A percentile compares a stretch with the other conserved stretches of the same genome.
Evolutionary conservation across 805 yeast genomes (phyloP).

Genomic region (Candida caryicola): DNA sequence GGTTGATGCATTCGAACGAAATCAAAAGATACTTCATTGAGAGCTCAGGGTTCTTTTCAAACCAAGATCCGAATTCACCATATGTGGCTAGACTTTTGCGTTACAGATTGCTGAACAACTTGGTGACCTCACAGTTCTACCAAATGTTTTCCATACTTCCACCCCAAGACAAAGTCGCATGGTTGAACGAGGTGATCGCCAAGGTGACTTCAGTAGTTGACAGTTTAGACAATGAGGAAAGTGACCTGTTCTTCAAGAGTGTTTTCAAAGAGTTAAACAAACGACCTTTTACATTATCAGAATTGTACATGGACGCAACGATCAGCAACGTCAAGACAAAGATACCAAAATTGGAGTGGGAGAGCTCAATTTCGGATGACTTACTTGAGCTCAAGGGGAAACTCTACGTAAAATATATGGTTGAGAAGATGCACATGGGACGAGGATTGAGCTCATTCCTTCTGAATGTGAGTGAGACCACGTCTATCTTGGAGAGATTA

Average conservation of each 20-base stretch:
- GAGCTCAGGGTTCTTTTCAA: conserved; percentile 7
- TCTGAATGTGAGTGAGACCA: conserved; percentile 4
- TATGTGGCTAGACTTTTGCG: not conserved
- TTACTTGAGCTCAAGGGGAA: conserved; percentile 4
- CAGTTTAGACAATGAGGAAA: conserved; percentile 11
- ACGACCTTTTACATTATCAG: conserved; percentile 6
- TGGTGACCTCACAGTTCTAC: conserved; percentile 14
- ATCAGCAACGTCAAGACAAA: not conserved
- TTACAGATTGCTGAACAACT: conserved; percentile 3
- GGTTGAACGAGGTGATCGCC: conserved; percentile 10
- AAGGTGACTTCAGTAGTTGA: conserved; percentile 10
- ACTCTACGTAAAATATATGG: conserved; percentile 6
- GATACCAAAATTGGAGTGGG: conserved; percentile 2
- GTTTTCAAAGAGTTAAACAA: conserved; percentile 3
- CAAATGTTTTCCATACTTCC: conserved; percentile 16
- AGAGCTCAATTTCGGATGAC: not conserved
- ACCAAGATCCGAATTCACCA: conserved; percentile 3
- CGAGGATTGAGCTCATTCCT: conserved; percentile 10
- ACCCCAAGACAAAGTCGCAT: conserved; percentile 6
- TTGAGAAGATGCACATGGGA: conserved; percentile 10
- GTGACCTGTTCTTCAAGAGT: conserved; percentile 8
- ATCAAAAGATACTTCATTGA: conserved; percentile 10
- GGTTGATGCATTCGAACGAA: conserved; percentile 9
- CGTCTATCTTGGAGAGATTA: not conserved
- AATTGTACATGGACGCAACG: not conserved